These are phyloP conservation scores for Nemania sp. DNA, from an alignment of 2,329 filamentous ascomycete genomes.

Conservation along the genomic window DNA sequence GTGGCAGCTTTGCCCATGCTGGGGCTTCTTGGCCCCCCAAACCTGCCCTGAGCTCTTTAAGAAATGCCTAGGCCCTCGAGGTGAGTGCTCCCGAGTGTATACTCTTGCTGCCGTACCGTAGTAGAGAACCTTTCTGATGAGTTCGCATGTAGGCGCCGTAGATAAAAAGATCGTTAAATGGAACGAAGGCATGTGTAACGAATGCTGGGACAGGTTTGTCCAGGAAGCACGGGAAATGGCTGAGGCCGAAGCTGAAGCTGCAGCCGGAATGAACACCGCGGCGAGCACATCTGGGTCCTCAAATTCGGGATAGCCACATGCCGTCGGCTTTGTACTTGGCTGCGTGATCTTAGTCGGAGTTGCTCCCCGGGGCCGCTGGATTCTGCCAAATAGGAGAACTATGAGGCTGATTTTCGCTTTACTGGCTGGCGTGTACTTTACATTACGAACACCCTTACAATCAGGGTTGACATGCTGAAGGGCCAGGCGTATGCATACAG, in stretches of 20 bases:
- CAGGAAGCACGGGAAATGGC: conserved; percentile 51
- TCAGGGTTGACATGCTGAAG: too few relatives aligned
- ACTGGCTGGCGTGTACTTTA: not conserved
- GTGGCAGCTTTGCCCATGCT: conserved; percentile 50
- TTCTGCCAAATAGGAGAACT: not conserved
- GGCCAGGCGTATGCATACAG: too few relatives aligned
- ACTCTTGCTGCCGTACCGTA: not conserved
- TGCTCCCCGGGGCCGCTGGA: not conserved
- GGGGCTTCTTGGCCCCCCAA: conserved; percentile 50
- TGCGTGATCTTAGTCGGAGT: conserved; percentile 1
- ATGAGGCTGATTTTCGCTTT: not conserved
- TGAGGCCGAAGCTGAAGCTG: conserved; percentile 42
- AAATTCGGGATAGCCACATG: conserved; percentile 22
- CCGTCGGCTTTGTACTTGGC: conserved; percentile 26
- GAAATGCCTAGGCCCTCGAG: conserved; percentile 50
- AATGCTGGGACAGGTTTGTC: conserved; percentile 52
- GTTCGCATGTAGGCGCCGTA: conserved; percentile 8
- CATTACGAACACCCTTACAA: not conserved
- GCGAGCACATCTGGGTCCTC: conserved; percentile 39
- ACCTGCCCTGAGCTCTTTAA: conserved; percentile 51
- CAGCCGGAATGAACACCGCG: conserved; percentile 28
- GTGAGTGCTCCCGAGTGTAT: conserved; percentile 38
- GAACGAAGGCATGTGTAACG: conserved; percentile 52
- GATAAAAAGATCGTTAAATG: conserved; percentile 51
- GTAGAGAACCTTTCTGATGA: not conserved